Evolutionary conservation across 164 flowering plant species (phyloP).

Genomic region (Stephania japonica): DNA sequence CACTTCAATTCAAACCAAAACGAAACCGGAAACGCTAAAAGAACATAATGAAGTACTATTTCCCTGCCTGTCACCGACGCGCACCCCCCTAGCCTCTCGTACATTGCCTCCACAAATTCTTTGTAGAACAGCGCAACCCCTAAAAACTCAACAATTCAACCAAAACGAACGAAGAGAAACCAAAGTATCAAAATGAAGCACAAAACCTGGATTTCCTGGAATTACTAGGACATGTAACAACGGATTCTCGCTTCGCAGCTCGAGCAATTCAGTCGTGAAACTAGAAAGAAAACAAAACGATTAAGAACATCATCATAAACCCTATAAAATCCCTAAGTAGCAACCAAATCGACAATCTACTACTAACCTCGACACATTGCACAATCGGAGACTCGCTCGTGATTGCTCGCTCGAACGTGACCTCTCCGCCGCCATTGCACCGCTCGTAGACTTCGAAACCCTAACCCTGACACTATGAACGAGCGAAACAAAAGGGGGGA

Average conservation of each 20-base stretch:
- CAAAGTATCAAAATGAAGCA: neutral
- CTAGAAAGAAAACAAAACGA: neutral
- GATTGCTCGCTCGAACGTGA: constrained; percentile 19
- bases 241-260: constrained; percentile 55
- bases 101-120: constrained; percentile 61
- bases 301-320: too few species aligned
- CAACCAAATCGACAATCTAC: neutral
- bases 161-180: neutral
- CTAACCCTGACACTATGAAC: constrained; percentile 10
- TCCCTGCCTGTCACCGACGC: constrained; percentile 63
- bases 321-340: neutral
- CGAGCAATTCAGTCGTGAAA: constrained; percentile 63
- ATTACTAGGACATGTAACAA: constrained; percentile 52
- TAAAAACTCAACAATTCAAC: constrained; percentile 14
- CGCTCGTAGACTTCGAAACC: constrained; percentile 9
- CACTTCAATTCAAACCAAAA: neutral
- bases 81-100: constrained; percentile 53
- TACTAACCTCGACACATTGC: constrained; percentile 63
- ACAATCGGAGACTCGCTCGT: constrained; percentile 36
- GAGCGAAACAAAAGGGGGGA: too few species aligned
- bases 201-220: constrained; percentile 90
- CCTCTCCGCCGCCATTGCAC: constrained; percentile 27
- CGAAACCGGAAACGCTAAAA: neutral
- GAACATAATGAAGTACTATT: neutral
- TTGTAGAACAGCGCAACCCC: constrained; percentile 57